phyloP scores from a whole-genome alignment of 148 eudicot genomes.

The Chenopodium formosanum region DNA sequence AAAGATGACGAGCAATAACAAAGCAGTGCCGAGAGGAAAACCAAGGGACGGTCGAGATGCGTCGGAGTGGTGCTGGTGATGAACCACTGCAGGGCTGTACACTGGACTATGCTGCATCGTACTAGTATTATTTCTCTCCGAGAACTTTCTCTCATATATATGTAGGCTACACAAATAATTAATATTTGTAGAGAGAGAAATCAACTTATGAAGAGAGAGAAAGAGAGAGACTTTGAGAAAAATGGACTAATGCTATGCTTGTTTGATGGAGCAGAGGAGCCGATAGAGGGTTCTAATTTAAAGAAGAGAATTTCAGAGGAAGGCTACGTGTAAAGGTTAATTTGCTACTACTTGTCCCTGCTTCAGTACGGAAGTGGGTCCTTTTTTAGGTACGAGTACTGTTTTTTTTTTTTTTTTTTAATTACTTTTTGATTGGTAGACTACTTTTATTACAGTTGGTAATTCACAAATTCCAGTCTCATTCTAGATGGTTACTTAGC shows the following conservation, averaged over 20 bases:
- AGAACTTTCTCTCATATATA: conserved; percentile 19
- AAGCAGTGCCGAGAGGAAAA: conserved; percentile 80
- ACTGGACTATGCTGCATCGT: conserved; percentile 51
- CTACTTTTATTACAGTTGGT: no score
- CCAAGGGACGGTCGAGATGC: conserved; percentile 78
- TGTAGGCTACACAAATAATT: no score
- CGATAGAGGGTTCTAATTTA: conserved; percentile 21
- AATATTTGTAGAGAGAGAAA: no score
- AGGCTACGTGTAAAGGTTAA: conserved; percentile 30
- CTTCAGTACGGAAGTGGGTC: conserved; percentile 31
- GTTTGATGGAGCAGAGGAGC: neutral
- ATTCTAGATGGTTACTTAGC: no score
- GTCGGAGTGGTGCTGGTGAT: conserved; percentile 19
- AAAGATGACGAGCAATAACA: conserved; percentile 65
- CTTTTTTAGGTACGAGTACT: conserved; percentile 3
- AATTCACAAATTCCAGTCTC: no score
- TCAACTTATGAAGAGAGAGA: no score
- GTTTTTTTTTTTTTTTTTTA: neutral
- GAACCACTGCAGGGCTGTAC: conserved; percentile 32
- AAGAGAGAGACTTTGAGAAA: no score
- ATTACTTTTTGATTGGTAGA: neutral
- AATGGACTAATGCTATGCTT: no score
- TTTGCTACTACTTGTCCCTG: conserved; percentile 30
- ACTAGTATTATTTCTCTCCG: neutral
- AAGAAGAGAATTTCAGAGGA: neutral